These are phyloP conservation scores for Sphagnum magellanicum DNA, from an alignment of 228 moss, liverwort and hornwort genomes.

Conservation along the genomic window DNA sequence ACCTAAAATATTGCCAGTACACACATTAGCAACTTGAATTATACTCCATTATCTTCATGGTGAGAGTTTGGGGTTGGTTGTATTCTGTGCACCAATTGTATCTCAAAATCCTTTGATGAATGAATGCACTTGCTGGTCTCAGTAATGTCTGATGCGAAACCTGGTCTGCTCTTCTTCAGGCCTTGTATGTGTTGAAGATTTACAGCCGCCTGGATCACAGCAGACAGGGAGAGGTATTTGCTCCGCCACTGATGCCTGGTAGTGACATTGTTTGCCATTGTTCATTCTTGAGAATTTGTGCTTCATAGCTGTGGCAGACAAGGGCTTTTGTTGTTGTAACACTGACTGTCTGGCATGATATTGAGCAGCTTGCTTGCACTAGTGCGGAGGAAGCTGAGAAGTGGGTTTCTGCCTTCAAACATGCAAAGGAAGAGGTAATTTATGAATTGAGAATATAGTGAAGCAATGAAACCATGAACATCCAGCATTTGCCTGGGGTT, in stretches of 20 bases:
- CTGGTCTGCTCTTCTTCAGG: conserved; percentile 22
- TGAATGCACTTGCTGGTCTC: too few species aligned
- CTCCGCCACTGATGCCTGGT: neutral
- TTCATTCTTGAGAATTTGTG: neutral
- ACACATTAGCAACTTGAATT: too few species aligned
- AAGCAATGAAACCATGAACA: too few species aligned
- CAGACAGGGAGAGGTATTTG: conserved; percentile 66
- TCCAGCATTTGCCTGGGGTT: too few species aligned
- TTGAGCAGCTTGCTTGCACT: conserved; percentile 60
- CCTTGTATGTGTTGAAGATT: conserved; percentile 61
- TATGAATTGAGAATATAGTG: too few species aligned
- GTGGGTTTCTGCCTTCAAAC: conserved; percentile 75
- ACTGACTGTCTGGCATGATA: neutral
- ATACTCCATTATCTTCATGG: too few species aligned
- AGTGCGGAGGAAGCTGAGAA: conserved; percentile 69
- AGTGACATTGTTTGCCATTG: too few species aligned
- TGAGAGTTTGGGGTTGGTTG: too few species aligned
- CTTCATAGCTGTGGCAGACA: neutral
- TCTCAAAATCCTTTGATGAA: too few species aligned
- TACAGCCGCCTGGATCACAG: conserved; percentile 70
- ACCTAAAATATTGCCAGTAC: too few species aligned
- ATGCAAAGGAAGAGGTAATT: conserved; percentile 76
- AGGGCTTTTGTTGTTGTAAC: neutral
- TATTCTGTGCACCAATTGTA: too few species aligned
- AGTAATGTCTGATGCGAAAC: neutral